Evolutionary conservation across 2,329 filamentous ascomycete genomes (phyloP).

Genomic region (Capronia epimyces): DNA sequence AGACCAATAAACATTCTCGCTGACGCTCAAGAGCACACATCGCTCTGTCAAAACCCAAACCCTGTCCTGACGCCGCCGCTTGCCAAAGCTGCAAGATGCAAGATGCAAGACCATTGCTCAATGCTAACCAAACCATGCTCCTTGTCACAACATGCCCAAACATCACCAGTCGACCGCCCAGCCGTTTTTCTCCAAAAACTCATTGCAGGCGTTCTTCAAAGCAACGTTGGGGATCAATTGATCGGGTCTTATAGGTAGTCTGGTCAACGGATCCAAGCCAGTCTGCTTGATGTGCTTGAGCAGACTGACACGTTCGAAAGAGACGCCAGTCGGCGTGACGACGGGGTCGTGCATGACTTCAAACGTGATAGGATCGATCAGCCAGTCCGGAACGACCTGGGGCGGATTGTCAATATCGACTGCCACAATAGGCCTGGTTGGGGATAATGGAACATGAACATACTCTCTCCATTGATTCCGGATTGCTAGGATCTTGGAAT

Average conservation of each 20-base stretch:
- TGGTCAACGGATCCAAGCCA: slow-evolving; percentile 74
- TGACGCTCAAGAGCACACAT: too few relatives aligned
- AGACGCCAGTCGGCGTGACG: slow-evolving; percentile 69
- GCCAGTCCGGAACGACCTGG: slow-evolving; percentile 45
- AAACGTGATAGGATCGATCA: slow-evolving; percentile 47
- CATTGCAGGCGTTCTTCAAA: slow-evolving; percentile 73
- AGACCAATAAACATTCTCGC: too few relatives aligned
- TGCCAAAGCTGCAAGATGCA: neutral
- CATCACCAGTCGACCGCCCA: slow-evolving; percentile 85
- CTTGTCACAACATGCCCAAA: neutral
- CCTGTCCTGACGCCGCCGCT: neutral
- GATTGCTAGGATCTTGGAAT: slow-evolving; percentile 40
- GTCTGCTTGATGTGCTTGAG: slow-evolving; percentile 75
- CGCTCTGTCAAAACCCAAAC: too few relatives aligned
- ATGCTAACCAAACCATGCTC: neutral
- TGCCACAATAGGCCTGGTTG: too few relatives aligned
- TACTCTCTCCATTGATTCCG: slow-evolving; percentile 42
- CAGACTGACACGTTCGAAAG: slow-evolving; percentile 81
- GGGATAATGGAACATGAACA: too few relatives aligned
- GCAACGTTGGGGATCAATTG: slow-evolving; percentile 78
- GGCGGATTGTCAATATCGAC: slow-evolving; percentile 1
- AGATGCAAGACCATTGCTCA: neutral
- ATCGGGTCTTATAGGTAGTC: slow-evolving; percentile 61
- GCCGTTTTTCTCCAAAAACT: slow-evolving; percentile 79
- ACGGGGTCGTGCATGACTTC: slow-evolving; percentile 50